These are phyloP conservation scores for Mycena leptocephala DNA, from an alignment of 768 basidiomycete species.

Conservation along the genomic window DNA sequence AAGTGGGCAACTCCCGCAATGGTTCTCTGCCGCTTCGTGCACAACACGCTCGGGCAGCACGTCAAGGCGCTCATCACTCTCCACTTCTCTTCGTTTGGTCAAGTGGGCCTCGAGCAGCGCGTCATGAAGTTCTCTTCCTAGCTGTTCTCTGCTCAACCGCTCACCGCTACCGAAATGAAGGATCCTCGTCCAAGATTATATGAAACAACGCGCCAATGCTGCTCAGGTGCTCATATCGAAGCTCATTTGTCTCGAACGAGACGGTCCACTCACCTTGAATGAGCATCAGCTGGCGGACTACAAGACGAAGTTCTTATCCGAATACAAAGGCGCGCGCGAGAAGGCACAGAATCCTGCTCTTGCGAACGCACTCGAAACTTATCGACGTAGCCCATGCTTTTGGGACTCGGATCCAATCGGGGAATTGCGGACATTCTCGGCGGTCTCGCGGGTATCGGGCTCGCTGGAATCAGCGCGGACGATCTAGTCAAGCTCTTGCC, in stretches of 20 bases:
- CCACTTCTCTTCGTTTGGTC: constrained; percentile 69
- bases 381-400: background rate
- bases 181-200: constrained; percentile 65
- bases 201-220: constrained; percentile 58
- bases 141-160: too few species aligned
- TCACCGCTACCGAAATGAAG: constrained; percentile 52
- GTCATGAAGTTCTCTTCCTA: constrained; percentile 51
- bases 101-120: constrained; percentile 67
- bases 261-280: constrained; percentile 64
- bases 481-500: constrained; percentile 57
- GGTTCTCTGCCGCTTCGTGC: constrained; percentile 59
- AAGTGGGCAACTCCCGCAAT: constrained; percentile 68
- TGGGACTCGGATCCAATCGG: background rate
- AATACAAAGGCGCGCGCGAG: constrained; percentile 64
- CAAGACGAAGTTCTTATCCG: constrained; percentile 62
- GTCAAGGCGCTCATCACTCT: constrained; percentile 58
- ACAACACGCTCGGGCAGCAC: constrained; percentile 54
- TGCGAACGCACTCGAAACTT: constrained; percentile 43
- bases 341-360: constrained; percentile 46
- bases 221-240: constrained; percentile 62
- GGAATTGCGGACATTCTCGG: background rate
- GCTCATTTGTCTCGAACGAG: constrained; percentile 65
- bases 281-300: constrained; percentile 63
- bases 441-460: constrained; percentile 39
- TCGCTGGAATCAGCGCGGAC: constrained; percentile 38